Evolutionary conservation across 2,329 filamentous ascomycete species (phyloP), one percentile per base, ranked within the genome.

Genomic region (Aspergillus tamarii): DNA sequence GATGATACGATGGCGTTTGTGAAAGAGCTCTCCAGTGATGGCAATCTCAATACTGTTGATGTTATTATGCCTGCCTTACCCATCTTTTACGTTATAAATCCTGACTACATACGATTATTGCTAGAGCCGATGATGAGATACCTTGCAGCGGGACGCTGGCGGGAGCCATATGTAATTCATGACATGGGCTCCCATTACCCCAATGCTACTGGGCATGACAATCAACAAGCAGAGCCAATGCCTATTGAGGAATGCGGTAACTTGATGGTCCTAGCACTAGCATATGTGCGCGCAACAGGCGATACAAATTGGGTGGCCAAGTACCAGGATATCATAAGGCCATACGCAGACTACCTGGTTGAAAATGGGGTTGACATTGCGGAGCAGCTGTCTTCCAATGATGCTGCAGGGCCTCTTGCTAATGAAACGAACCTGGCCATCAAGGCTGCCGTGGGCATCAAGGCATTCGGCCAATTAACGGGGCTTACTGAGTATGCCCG

Each of bases 341-440:
- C 68, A 28, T 82, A 81, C 65, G 78, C 79, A n/a, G 76, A 81
- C 62, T 82, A 80, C 58, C 71, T 83, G 26, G 73, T 76, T 8
- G 68, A 77, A 0, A 77, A 81, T 46, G 74, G 78, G 21, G 68
- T 81, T 28, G 68, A 81, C 63, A 78, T 79, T 7, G 69, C 71
- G 8, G 69, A 74, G 39, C 81, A 83, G 62, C 70, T 81, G 36
- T 79, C 77, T 4, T 80, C 80, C 8, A 81, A 81, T 62, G 81
- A 83, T 64, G 78, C 76, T 23, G 75, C 78, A 4, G 79, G 79
- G 1, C 69, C 73, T 10, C 70, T 78, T 6, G 71, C 77, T 11
- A 83, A 83, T 57, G 78, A 83, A 66, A 84, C 82, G 8, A 80
- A 80, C 60, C 75, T 84, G 3, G 81, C 81, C 6, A 78, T 83